phyloP scores from a whole-genome alignment of 768 basidiomycete species.

The Tricholoma hemisulphureum region DNA sequence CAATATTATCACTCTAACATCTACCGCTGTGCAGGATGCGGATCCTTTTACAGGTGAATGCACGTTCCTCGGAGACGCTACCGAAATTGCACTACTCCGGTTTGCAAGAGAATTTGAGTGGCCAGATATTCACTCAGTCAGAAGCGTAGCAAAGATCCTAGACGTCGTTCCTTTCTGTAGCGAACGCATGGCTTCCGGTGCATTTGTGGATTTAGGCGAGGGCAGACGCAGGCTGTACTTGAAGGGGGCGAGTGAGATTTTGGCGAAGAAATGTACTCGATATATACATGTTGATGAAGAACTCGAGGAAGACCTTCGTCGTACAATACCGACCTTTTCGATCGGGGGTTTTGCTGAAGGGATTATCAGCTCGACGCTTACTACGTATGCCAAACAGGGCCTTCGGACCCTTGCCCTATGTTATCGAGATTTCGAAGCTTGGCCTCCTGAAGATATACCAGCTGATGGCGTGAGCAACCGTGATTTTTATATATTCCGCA shows the following conservation, averaged over 20 bases:
- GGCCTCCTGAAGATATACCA: slow-evolving; percentile 66
- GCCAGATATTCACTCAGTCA: slow-evolving; percentile 63
- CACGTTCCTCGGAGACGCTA: slow-evolving; percentile 86
- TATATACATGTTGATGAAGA: slow-evolving; percentile 70
- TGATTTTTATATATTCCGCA: too few relatives aligned
- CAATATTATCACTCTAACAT: slow-evolving; percentile 89
- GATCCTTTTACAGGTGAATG: slow-evolving; percentile 60
- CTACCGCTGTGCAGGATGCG: slow-evolving; percentile 88
- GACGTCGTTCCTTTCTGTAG: slow-evolving; percentile 95
- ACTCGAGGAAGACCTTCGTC: too few relatives aligned
- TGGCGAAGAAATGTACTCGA: slow-evolving; percentile 68
- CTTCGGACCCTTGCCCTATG: slow-evolving; percentile 93
- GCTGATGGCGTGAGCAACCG: slow-evolving; percentile 41
- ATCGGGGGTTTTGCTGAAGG: too few relatives aligned
- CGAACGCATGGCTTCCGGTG: slow-evolving; percentile 93
- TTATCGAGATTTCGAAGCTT: slow-evolving; percentile 80
- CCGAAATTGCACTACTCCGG: slow-evolving; percentile 85
- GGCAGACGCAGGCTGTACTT: slow-evolving; percentile 64
- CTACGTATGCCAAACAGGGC: slow-evolving; percentile 96
- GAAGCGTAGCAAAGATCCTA: slow-evolving; percentile 60
- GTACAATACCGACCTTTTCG: too few relatives aligned
- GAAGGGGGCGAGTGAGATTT: slow-evolving; percentile 94
- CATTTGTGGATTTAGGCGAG: slow-evolving; percentile 72
- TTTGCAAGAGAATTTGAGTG: slow-evolving; percentile 83
- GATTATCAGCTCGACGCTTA: slow-evolving; percentile 90